Conservation (phyloP, 2,329 filamentous ascomycete genomes). For the Beauveria varroae region DNA sequence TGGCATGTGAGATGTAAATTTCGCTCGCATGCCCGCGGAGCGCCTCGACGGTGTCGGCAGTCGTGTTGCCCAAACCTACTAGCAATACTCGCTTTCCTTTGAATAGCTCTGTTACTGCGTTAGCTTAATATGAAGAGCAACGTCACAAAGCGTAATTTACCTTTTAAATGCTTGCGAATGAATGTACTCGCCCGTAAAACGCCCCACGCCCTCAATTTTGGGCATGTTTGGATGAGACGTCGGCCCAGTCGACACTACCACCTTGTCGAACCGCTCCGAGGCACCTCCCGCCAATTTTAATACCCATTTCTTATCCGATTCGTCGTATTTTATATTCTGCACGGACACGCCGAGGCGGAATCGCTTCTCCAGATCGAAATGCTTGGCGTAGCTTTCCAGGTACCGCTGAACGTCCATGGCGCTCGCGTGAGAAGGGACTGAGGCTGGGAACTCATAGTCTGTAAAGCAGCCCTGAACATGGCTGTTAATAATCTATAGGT, state of each 20-base stretch:
- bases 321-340: slow-evolving; percentile 15
- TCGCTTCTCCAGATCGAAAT: slow-evolving; percentile 22
- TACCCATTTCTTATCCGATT: slow-evolving; percentile 19
- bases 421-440: slow-evolving; percentile 19
- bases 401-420: slow-evolving; percentile 23
- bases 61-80: slow-evolving; percentile 34
- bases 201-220: slow-evolving; percentile 25
- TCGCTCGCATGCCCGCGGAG: slow-evolving; percentile 28
- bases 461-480: slow-evolving; percentile 21
- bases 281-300: slow-evolving; percentile 19
- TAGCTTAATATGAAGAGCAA: not conserved
- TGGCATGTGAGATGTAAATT: slow-evolving; percentile 34
- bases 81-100: slow-evolving; percentile 35
- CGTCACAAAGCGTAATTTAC: slow-evolving; percentile 14
- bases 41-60: slow-evolving; percentile 21
- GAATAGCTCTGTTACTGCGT: slow-evolving; percentile 20
- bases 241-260: slow-evolving; percentile 27
- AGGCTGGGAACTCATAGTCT: slow-evolving; percentile 26
- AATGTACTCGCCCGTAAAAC: slow-evolving; percentile 30
- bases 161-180: slow-evolving; percentile 30
- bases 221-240: slow-evolving; percentile 29
- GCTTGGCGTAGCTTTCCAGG: slow-evolving; percentile 25
- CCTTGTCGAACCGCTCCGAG: slow-evolving; percentile 27
- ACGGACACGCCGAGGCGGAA: slow-evolving; percentile 21
- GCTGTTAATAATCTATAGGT: slow-evolving; percentile 12